Conservation (phyloP, 164 flowering plant species). For the Taxillus chinensis region DNA sequence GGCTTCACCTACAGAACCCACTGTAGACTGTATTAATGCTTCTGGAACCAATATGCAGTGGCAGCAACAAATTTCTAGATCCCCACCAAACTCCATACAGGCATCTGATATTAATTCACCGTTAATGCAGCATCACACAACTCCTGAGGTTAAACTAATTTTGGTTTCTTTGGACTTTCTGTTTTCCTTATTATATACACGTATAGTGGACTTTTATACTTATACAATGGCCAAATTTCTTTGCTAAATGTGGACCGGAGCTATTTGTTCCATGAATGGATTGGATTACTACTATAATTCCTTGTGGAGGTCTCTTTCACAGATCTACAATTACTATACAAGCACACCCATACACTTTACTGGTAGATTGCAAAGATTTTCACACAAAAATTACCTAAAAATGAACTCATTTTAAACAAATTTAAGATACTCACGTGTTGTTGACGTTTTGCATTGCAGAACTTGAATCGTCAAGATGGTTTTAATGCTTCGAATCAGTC, state of each 20-base stretch:
- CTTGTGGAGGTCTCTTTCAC: no score
- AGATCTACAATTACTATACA: no score
- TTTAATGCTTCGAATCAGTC: slow-evolving; percentile 13
- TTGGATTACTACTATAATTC: no score
- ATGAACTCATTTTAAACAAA: no score
- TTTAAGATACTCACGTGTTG: no score
- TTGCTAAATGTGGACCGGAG: no score
- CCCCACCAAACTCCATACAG: slow-evolving; percentile 10
- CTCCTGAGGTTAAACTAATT: slow-evolving; percentile 23
- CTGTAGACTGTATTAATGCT: slow-evolving; percentile 10
- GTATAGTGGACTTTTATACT: neutral
- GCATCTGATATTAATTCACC: slow-evolving; percentile 18
- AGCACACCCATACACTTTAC: no score
- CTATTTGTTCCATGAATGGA: no score
- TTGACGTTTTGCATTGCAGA: slow-evolving; percentile 6
- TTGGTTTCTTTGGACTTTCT: neutral
- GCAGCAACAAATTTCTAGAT: slow-evolving; percentile 26
- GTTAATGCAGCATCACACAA: slow-evolving; percentile 16
- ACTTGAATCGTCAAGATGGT: slow-evolving; percentile 14
- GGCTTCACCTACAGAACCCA: slow-evolving; percentile 10
- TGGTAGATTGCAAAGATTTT: no score
- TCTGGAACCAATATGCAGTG: slow-evolving; percentile 20
- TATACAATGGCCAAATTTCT: no score
- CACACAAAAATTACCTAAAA: no score
- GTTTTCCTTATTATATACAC: neutral